Percentiles rank a stretch among this genome's conserved stretches.
phyloP scores from a whole-genome alignment of 2,329 filamentous ascomycete genomes.

The Ilyonectria sp. region DNA sequence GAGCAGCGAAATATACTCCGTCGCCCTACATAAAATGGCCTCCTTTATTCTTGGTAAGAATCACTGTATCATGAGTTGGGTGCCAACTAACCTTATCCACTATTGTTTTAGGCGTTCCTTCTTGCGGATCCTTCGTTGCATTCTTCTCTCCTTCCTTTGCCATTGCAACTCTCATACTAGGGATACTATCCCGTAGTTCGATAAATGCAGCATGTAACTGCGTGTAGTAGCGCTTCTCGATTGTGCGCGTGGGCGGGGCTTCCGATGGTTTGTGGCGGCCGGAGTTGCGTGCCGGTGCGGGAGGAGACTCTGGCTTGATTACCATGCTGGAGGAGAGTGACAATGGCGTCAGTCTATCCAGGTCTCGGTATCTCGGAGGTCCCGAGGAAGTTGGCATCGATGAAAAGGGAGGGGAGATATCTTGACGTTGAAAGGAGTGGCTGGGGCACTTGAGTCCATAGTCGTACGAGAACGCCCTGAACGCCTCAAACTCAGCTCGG shows the following conservation, averaged over 20 bases:
- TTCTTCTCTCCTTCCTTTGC: not conserved
- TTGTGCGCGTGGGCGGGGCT: not conserved
- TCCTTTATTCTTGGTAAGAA: not conserved
- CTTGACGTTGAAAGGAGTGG: constrained; percentile 7
- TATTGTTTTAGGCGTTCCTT: too few relatives aligned
- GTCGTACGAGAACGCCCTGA: not conserved
- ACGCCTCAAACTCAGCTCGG: not conserved
- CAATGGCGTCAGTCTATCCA: constrained; percentile 5
- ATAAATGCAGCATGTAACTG: not conserved
- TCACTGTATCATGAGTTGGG: not conserved
- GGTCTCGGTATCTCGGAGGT: constrained; percentile 10
- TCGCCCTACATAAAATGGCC: not conserved
- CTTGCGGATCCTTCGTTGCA: not conserved
- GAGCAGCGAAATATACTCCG: not conserved
- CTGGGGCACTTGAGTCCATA: constrained; percentile 1
- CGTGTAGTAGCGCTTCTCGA: not conserved
- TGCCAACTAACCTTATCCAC: not conserved
- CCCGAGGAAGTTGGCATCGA: constrained; percentile 6
- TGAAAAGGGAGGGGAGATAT: constrained; percentile 7
- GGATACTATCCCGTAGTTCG: not conserved
- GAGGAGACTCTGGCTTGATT: too few relatives aligned
- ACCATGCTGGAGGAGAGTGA: not conserved
- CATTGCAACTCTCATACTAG: not conserved
- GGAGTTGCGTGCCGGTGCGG: too few relatives aligned
- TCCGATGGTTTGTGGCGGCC: not conserved